phyloP scores from a whole-genome alignment of 331 rosid species.

The Malus hybrid region DNA sequence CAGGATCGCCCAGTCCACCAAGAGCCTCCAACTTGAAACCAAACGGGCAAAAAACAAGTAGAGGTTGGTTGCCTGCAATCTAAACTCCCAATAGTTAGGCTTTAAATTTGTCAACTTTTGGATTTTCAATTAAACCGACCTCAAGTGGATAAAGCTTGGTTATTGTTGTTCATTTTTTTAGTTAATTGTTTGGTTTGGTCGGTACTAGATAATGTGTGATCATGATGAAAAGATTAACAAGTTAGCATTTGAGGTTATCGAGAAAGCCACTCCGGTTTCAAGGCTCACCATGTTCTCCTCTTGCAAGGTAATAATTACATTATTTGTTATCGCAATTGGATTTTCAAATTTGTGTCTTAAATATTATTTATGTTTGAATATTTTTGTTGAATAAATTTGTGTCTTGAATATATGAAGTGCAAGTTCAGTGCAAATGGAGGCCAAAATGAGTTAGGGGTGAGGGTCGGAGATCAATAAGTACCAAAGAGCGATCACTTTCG shows the following conservation, averaged over 20 bases:
- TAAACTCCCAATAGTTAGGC: background rate
- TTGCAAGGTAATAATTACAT: slow-evolving; percentile 63
- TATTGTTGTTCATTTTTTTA: background rate
- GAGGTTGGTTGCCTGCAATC: slow-evolving; percentile 39
- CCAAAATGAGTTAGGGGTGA: too few species aligned
- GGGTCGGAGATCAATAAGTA: too few species aligned
- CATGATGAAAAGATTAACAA: slow-evolving; percentile 75
- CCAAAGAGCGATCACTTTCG: too few species aligned
- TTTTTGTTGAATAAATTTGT: too few species aligned
- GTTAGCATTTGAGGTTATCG: slow-evolving; percentile 65
- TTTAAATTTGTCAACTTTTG: background rate
- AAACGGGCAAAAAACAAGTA: slow-evolving; percentile 30
- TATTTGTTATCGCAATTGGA: slow-evolving; percentile 3
- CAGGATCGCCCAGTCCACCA: too few species aligned
- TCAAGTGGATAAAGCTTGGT: too few species aligned
- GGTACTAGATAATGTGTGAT: slow-evolving; percentile 59
- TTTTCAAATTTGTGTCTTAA: slow-evolving; percentile 3
- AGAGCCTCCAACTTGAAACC: too few species aligned
- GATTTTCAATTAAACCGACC: background rate
- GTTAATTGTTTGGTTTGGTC: slow-evolving; percentile 7
- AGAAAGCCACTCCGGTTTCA: slow-evolving; percentile 59
- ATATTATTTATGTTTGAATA: slow-evolving; percentile 2
- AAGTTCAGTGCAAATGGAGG: too few species aligned
- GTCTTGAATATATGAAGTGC: too few species aligned
- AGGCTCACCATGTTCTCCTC: slow-evolving; percentile 89